Evolutionary conservation across 129 eudicot genomes (phyloP).

Genomic region (Flaveria brownii): DNA sequence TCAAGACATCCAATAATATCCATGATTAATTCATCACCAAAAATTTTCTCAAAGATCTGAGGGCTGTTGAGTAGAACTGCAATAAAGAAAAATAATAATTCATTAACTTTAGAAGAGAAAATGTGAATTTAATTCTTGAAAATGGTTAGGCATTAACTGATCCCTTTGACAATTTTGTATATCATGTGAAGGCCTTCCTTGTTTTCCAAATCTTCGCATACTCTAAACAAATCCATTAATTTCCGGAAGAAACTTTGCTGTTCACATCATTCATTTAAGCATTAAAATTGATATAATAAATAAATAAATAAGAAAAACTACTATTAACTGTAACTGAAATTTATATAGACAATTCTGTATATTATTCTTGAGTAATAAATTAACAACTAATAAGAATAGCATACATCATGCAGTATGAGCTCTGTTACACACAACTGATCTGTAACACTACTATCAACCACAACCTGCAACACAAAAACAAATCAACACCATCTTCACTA

Average conservation of each 20-base stretch:
- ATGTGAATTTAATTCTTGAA: slow-evolving; percentile 9
- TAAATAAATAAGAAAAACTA: not conserved
- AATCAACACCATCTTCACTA: slow-evolving; percentile 10
- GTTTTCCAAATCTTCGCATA: slow-evolving; percentile 82
- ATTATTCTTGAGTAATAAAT: slow-evolving; percentile 1
- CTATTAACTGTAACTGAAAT: slow-evolving; percentile 8
- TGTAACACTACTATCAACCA: slow-evolving; percentile 76
- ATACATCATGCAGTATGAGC: slow-evolving; percentile 82
- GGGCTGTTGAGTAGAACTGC: slow-evolving; percentile 81
- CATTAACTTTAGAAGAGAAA: not conserved
- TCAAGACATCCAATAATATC: slow-evolving; percentile 89
- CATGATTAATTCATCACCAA: slow-evolving; percentile 82
- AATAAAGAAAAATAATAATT: slow-evolving; percentile 24
- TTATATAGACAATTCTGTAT: not conserved
- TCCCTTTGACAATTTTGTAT: slow-evolving; percentile 75
- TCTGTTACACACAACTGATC: slow-evolving; percentile 81
- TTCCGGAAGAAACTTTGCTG: slow-evolving; percentile 82
- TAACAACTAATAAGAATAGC: slow-evolving; percentile 24
- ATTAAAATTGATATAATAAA: not conserved
- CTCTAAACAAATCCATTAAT: slow-evolving; percentile 78
- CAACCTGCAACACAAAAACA: slow-evolving; percentile 57
- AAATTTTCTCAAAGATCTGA: slow-evolving; percentile 81
- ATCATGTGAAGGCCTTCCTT: slow-evolving; percentile 76
- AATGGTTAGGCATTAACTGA: slow-evolving; percentile 55
- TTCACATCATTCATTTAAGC: slow-evolving; percentile 24